Evolutionary conservation across 768 basidiomycete genomes (phyloP).

Genomic region (Podaxis sp.): DNA sequence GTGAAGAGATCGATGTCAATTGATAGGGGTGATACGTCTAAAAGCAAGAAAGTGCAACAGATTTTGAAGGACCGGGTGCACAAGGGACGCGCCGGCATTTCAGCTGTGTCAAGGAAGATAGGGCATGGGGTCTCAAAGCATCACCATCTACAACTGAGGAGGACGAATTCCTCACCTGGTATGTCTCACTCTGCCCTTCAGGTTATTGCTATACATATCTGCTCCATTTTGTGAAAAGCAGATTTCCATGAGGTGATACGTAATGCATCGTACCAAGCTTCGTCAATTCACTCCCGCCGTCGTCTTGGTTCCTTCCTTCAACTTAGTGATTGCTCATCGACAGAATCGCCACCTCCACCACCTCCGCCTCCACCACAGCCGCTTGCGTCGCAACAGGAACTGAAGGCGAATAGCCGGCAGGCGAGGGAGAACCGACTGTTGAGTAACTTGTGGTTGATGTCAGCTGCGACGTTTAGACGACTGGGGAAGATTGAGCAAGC

Average conservation of each 20-base stretch:
- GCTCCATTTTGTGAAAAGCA: conserved; percentile 19
- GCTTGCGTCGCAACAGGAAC: conserved; percentile 27
- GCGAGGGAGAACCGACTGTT: conserved; percentile 65
- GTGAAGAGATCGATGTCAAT: conserved; percentile 34
- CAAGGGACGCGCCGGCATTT: conserved; percentile 67
- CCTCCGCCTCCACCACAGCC: conserved; percentile 22
- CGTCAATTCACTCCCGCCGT: conserved; percentile 82
- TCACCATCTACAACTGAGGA: conserved; percentile 40
- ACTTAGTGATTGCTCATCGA: conserved; percentile 29
- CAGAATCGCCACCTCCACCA: conserved; percentile 37
- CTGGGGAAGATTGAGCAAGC: conserved; percentile 88
- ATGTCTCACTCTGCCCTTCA: conserved; percentile 9
- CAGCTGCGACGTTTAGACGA: conserved; percentile 89
- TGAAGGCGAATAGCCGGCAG: conserved; percentile 37
- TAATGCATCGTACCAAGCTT: conserved; percentile 60
- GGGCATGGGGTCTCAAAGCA: conserved; percentile 63
- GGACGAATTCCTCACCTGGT: conserved; percentile 72
- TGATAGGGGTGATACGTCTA: conserved; percentile 42
- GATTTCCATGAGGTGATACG: conserved; percentile 68
- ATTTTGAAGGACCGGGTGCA: conserved; percentile 72
- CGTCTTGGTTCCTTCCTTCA: conserved; percentile 48
- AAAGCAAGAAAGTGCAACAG: conserved; percentile 71
- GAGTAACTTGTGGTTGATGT: conserved; percentile 89
- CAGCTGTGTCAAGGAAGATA: conserved; percentile 73
- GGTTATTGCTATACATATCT: neutral